These are phyloP conservation scores for Tarenaya hassleriana DNA, from an alignment of 345 rosid genomes.

Conservation along the genomic window DNA sequence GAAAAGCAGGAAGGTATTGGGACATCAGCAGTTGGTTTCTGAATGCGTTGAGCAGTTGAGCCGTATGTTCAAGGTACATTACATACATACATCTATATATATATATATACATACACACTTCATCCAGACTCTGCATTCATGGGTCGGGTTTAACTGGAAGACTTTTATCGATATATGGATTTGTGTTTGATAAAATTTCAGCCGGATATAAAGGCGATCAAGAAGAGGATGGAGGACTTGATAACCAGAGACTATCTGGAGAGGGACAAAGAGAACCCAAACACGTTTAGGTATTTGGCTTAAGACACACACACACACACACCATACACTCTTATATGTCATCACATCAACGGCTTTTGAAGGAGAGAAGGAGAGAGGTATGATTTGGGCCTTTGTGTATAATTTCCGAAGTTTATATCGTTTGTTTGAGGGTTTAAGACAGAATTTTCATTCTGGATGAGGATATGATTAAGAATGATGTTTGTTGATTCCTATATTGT, in stretches of 20 bases:
- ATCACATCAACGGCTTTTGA: too few species aligned
- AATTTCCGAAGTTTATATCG: too few species aligned
- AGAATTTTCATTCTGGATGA: too few species aligned
- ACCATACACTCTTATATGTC: too few species aligned
- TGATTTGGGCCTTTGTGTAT: too few species aligned
- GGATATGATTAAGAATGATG: too few species aligned
- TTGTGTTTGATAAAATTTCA: conserved; percentile 25
- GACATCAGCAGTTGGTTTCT: conserved; percentile 76
- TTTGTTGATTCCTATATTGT: too few species aligned
- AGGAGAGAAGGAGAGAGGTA: too few species aligned
- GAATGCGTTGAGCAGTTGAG: conserved; percentile 93
- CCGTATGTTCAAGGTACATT: conserved; percentile 90
- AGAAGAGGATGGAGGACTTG: conserved; percentile 78
- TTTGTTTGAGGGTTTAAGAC: too few species aligned
- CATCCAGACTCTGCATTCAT: background rate
- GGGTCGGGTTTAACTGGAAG: conserved; percentile 10
- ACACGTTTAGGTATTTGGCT: conserved; percentile 55
- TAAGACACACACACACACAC: background rate
- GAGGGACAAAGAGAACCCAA: conserved; percentile 59
- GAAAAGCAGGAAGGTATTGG: conserved; percentile 85
- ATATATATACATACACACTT: too few species aligned
- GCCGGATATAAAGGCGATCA: conserved; percentile 74
- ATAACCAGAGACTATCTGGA: conserved; percentile 70
- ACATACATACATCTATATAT: too few species aligned
- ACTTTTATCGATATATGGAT: too few species aligned